These are phyloP conservation scores for Filosporella fistucella DNA, from an alignment of 495 filamentous ascomycete species.

Conservation along the genomic window DNA sequence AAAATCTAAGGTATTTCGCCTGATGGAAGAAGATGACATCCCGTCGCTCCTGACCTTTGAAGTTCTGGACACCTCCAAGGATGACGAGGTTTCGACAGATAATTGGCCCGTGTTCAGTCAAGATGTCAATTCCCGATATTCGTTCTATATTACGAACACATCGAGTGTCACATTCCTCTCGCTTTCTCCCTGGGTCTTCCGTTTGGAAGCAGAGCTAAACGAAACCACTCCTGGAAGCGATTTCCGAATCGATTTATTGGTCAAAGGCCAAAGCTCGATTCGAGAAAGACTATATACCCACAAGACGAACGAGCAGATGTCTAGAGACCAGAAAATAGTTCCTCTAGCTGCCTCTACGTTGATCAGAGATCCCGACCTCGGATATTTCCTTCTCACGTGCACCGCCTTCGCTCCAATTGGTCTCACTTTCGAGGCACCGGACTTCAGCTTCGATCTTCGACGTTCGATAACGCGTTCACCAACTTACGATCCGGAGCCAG, in stretches of 20 bases:
- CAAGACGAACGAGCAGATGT: conserved; percentile 18
- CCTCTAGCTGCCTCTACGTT: conserved; percentile 58
- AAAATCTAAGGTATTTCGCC: conserved; percentile 7
- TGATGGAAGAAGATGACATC: conserved; percentile 19
- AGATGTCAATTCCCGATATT: conserved; percentile 69
- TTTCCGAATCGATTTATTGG: conserved; percentile 70
- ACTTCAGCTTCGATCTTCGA: conserved; percentile 31
- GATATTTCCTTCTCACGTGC: conserved; percentile 74
- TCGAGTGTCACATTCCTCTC: conserved; percentile 68
- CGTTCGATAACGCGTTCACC: conserved; percentile 27
- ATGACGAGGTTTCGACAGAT: conserved; percentile 41
- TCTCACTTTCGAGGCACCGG: conserved; percentile 62
- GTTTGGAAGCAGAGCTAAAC: conserved; percentile 70
- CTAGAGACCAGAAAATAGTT: conserved; percentile 25
- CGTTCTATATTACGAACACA: conserved; percentile 71
- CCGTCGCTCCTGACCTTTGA: conserved; percentile 46
- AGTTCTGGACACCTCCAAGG: conserved; percentile 55
- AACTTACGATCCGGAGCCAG: conserved; percentile 28
- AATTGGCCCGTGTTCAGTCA: conserved; percentile 71
- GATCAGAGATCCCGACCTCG: conserved; percentile 69
- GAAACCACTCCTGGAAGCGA: conserved; percentile 60
- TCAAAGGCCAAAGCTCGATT: conserved; percentile 54
- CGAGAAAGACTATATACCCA: conserved; percentile 56
- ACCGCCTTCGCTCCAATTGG: conserved; percentile 57
- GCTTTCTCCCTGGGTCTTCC: conserved; percentile 67